phyloP scores from a whole-genome alignment of 2,329 filamentous ascomycete genomes.

The Neonectria hederae region DNA sequence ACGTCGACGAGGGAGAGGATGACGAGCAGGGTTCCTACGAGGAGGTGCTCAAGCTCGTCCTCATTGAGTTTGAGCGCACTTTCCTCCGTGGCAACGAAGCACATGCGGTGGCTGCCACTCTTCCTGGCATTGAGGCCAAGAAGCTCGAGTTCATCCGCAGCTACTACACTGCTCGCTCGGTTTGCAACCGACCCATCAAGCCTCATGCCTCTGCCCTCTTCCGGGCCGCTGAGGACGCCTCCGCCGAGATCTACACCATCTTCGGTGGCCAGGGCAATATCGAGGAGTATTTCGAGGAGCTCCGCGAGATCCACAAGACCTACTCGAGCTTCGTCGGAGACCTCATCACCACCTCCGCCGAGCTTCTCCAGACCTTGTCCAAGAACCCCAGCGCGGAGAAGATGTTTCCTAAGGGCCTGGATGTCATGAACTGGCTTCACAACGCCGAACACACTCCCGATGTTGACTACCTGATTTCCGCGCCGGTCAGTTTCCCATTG shows the following conservation, averaged over 20 bases:
- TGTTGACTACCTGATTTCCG: slow-evolving; percentile 91
- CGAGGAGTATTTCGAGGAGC: slow-evolving; percentile 98
- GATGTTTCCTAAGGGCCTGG: slow-evolving; percentile 95
- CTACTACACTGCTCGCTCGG: slow-evolving; percentile 90
- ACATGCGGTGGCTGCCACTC: slow-evolving; percentile 83
- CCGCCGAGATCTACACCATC: slow-evolving; percentile 89
- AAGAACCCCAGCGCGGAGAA: slow-evolving; percentile 89
- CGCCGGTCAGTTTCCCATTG: slow-evolving; percentile 93
- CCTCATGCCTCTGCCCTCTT: slow-evolving; percentile 93
- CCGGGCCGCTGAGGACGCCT: slow-evolving; percentile 84
- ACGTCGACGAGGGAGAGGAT: slow-evolving; percentile 94
- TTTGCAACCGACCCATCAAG: slow-evolving; percentile 85
- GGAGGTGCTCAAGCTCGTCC: slow-evolving; percentile 88
- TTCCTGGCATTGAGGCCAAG: slow-evolving; percentile 93
- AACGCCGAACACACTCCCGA: slow-evolving; percentile 91
- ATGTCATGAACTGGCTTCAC: slow-evolving; percentile 93
- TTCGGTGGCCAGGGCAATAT: slow-evolving; percentile 99
- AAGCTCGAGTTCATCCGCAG: slow-evolving; percentile 88
- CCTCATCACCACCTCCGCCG: slow-evolving; percentile 81
- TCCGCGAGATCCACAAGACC: slow-evolving; percentile 88
- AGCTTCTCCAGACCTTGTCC: slow-evolving; percentile 86
- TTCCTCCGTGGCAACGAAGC: slow-evolving; percentile 97
- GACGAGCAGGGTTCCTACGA: slow-evolving; percentile 87
- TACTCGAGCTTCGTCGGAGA: slow-evolving; percentile 92
- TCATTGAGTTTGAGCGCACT: slow-evolving; percentile 96